Evolutionary conservation across 345 rosid genomes (phyloP).

Genomic region (Ricinus communis): DNA sequence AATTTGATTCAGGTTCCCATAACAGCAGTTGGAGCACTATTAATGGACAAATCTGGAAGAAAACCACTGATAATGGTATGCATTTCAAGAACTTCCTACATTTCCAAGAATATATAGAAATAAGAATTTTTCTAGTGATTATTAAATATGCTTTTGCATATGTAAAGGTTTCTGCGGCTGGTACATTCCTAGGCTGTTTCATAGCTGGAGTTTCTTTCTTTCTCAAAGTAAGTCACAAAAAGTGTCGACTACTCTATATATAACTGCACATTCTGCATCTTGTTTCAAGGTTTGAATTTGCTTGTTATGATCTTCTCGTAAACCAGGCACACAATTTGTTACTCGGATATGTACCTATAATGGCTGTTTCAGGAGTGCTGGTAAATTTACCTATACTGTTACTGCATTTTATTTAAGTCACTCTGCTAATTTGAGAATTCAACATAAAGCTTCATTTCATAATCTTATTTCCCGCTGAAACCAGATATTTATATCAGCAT

Average conservation of each 20-base stretch:
- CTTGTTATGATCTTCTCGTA: conserved; percentile 9
- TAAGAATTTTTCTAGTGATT: neutral
- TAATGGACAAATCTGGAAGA: conserved; percentile 83
- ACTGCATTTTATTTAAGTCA: neutral
- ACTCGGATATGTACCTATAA: conserved; percentile 60
- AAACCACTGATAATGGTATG: conserved; percentile 86
- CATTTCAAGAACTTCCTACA: neutral
- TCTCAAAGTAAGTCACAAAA: conserved; percentile 47
- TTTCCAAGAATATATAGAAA: neutral
- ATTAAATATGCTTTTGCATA: conserved; percentile 1
- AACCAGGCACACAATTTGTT: conserved; percentile 54
- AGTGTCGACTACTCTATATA: neutral
- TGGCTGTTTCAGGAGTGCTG: conserved; percentile 76
- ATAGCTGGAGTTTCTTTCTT: conserved; percentile 76
- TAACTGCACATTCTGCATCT: neutral
- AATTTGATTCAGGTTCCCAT: conserved; percentile 60
- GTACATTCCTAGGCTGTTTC: conserved; percentile 74
- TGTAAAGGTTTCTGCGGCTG: conserved; percentile 64
- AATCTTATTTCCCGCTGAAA: neutral
- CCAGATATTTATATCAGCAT: conserved; percentile 63
- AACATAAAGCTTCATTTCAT: neutral
- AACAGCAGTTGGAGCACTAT: conserved; percentile 67
- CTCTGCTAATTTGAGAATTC: neutral
- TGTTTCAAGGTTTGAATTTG: conserved; percentile 9
- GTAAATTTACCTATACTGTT: conserved; percentile 29